phyloP scores from a whole-genome alignment of 768 basidiomycete species.

The Nevesoporus exiguus region DNA sequence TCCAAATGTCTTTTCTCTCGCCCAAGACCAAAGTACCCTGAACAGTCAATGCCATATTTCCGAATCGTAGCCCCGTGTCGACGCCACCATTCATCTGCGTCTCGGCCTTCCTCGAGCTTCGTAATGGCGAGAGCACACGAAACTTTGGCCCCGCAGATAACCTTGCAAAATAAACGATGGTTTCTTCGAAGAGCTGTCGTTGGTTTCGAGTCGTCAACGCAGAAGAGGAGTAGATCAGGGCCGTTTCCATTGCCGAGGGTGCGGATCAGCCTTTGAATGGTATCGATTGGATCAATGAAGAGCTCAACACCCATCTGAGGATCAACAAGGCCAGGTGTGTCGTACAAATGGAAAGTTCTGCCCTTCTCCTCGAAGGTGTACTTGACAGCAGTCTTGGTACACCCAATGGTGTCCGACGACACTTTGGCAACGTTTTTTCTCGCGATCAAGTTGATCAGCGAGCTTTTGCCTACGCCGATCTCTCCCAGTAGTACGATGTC shows the following conservation, averaged over 20 bases:
- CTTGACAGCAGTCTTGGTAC: slow-evolving; percentile 27
- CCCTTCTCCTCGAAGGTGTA: slow-evolving; percentile 26
- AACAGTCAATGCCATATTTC: slow-evolving; percentile 15
- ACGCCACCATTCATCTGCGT: slow-evolving; percentile 36
- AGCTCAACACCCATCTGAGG: slow-evolving; percentile 16
- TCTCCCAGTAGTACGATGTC: slow-evolving; percentile 38
- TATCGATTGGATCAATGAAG: slow-evolving; percentile 23
- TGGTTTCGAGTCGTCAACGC: slow-evolving; percentile 26
- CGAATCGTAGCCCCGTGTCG: slow-evolving; percentile 18
- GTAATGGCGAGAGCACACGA: slow-evolving; percentile 30
- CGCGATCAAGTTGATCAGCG: slow-evolving; percentile 39
- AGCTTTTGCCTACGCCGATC: slow-evolving; percentile 39
- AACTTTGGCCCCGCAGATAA: slow-evolving; percentile 26
- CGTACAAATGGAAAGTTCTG: slow-evolving; percentile 26
- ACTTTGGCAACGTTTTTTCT: slow-evolving; percentile 24
- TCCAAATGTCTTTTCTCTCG: slow-evolving; percentile 21
- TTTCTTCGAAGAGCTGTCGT: slow-evolving; percentile 26
- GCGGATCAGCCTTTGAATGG: slow-evolving; percentile 30
- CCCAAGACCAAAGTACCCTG: slow-evolving; percentile 35
- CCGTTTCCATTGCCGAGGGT: slow-evolving; percentile 27
- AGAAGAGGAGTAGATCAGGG: slow-evolving; percentile 30
- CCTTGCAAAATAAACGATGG: slow-evolving; percentile 26
- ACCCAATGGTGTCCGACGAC: slow-evolving; percentile 32
- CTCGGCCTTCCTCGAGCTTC: slow-evolving; percentile 25
- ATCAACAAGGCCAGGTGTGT: slow-evolving; percentile 34